Evolutionary conservation across 2,329 filamentous ascomycete species (phyloP), one percentile per base, ranked within the genome.

Genomic region (Juglanconis juglandina): DNA sequence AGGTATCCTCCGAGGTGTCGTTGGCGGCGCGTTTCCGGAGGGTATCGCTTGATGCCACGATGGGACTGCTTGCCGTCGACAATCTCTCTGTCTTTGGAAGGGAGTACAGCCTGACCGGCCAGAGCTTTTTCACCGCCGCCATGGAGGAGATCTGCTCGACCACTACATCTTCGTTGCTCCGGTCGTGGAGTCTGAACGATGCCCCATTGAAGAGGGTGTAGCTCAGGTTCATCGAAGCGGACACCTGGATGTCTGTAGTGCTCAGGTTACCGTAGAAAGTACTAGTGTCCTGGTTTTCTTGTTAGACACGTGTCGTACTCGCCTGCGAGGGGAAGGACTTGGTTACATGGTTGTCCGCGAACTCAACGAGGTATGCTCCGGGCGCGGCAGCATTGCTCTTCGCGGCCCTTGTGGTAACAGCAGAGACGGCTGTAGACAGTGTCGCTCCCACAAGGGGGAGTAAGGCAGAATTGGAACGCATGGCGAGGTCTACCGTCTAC

Each of bases 1-100:
- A 66, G 1, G 61, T 63, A 57, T 60, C 56, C 24, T 63, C 56
- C 30, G 42, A 8, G 14, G 51, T 60, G 34, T 54, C 47, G 14
- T 34, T n/a, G 13, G 32, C 33, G 41, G 32, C 13, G 32, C 48
- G 47, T 8, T 6, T 49, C 17, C 37, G 37, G 37, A 41, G 37
- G 8, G 3, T 41, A 13, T 41, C 3, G 37, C 37, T 41, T 13
- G 37, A 41, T 41, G 37, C 37, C 37, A 41, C 37, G 37, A 41
- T 41, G 37, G 37, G 37, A 13, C 37, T 41, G 7, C 8, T 13
- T 13, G 37, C 37, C 7, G 37, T 13, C 7, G 37, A 41, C 37
- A 41, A 13, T 13, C 13, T 41, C 37, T 41, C 37, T 13, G 37
- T 13, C 37, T 41, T 41, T 41, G 37, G 37, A 13, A 41, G 7